Percentiles rank a stretch among this genome's conserved stretches.
phyloP scores from a whole-genome alignment of 257 asterid genomes.

The Fraxinus cuspidata region DNA sequence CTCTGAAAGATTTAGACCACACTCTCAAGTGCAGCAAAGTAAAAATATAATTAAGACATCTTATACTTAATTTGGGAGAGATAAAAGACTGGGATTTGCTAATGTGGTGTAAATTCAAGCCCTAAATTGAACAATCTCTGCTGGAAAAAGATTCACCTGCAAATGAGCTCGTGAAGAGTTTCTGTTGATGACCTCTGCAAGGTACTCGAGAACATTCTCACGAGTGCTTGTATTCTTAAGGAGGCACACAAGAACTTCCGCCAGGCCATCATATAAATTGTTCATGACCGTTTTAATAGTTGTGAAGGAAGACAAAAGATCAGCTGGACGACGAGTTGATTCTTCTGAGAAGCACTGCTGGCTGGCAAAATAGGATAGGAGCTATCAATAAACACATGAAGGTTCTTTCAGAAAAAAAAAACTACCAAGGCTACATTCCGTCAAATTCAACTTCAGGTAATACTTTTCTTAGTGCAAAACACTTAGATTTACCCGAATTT shows the following conservation, averaged over 20 bases:
- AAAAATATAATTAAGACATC: constrained; percentile 11
- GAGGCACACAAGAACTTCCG: constrained; percentile 75
- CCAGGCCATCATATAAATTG: constrained; percentile 74
- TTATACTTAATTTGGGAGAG: not conserved
- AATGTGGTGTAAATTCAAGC: not conserved
- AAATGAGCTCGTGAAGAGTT: constrained; percentile 89
- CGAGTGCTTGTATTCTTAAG: constrained; percentile 78
- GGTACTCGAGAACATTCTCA: constrained; percentile 82
- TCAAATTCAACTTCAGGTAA: too few species aligned
- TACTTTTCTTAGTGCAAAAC: too few species aligned
- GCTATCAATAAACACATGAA: constrained; percentile 31
- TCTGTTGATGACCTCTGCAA: constrained; percentile 81
- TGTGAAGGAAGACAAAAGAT: constrained; percentile 84
- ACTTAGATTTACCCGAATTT: not conserved
- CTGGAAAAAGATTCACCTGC: constrained; percentile 48
- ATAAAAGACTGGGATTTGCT: constrained; percentile 1
- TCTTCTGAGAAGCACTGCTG: constrained; percentile 91
- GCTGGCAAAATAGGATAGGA: constrained; percentile 44
- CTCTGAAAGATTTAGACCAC: not conserved
- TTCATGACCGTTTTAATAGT: constrained; percentile 90
- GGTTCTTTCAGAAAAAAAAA: not conserved
- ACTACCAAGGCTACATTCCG: too few species aligned
- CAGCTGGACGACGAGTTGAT: constrained; percentile 87
- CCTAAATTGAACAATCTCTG: not conserved
- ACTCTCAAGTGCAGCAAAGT: constrained; percentile 18